Percentiles rank a stretch among this genome's conserved stretches.
Conservation (phyloP, 1,284 basidiomycete species). For the Dichomitus squalens region DNA sequence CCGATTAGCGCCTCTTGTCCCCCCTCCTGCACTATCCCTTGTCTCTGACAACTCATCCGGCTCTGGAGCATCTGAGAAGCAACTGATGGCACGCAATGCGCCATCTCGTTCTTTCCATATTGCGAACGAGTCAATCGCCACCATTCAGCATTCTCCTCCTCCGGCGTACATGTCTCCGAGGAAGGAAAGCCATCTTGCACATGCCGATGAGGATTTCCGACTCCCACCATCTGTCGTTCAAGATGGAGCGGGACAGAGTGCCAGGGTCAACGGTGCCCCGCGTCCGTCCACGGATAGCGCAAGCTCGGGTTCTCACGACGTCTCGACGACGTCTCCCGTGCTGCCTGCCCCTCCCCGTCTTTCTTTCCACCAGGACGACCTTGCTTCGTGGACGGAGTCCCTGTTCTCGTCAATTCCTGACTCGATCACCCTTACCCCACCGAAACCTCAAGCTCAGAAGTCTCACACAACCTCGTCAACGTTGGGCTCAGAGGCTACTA, state of each 20-base stretch:
- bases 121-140: conserved; percentile 32
- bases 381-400: conserved; percentile 34
- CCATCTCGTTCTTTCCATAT: conserved; percentile 32
- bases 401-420: conserved; percentile 33
- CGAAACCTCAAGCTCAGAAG: conserved; percentile 10
- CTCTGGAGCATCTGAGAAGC: conserved; percentile 27
- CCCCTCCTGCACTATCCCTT: conserved; percentile 14
- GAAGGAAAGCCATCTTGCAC: conserved; percentile 21
- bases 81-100: conserved; percentile 27
- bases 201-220: conserved; percentile 22
- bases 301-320: conserved; percentile 10
- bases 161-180: conserved; percentile 34
- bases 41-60: conserved; percentile 19
- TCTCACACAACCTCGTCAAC: conserved; percentile 1
- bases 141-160: conserved; percentile 30
- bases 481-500: not conserved
- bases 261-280: conserved; percentile 1
- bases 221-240: conserved; percentile 22
- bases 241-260: not conserved
- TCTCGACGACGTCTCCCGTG: conserved; percentile 13
- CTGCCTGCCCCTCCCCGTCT: conserved; percentile 29
- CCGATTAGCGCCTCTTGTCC: conserved; percentile 14
- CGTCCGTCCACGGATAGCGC: conserved; percentile 12
- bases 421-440: conserved; percentile 13
- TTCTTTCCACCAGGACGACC: conserved; percentile 34